A percentile compares a stretch with the other conserved stretches of the same genome.
These are phyloP conservation scores for Diaporthe sp. DNA, from an alignment of 2,329 filamentous ascomycete genomes.

Conservation along the genomic window DNA sequence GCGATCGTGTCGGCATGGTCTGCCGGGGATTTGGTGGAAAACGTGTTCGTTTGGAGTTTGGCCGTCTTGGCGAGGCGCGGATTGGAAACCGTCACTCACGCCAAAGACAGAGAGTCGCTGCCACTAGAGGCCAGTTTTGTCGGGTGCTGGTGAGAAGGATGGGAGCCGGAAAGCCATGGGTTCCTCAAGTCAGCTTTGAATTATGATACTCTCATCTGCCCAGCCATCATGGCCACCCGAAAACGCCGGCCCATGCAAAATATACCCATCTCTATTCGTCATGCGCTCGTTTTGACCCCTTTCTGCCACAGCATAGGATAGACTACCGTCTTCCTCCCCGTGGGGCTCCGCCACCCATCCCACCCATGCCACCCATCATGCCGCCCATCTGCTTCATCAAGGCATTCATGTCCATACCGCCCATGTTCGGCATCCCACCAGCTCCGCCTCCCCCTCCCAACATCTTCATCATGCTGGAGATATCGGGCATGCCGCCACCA, in stretches of 20 bases:
- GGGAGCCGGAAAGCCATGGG: background rate
- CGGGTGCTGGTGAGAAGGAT: too few relatives aligned
- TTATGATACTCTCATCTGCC: conserved; percentile 13
- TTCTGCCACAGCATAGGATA: background rate
- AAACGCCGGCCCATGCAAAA: conserved; percentile 23
- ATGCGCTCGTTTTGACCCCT: background rate
- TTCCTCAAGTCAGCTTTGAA: background rate
- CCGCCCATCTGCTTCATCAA: conserved; percentile 43
- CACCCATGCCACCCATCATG: conserved; percentile 45
- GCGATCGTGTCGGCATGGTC: background rate
- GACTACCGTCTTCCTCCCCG: conserved; percentile 37
- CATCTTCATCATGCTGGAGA: conserved; percentile 93
- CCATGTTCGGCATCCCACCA: conserved; percentile 78
- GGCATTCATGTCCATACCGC: conserved; percentile 57
- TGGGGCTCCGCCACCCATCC: background rate
- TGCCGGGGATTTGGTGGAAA: background rate
- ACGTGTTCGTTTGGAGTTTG: background rate
- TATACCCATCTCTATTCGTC: conserved; percentile 1
- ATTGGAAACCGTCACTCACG: too few relatives aligned
- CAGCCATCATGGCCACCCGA: background rate
- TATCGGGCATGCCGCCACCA: conserved; percentile 81
- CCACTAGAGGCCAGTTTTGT: background rate
- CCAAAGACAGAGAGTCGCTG: too few relatives aligned
- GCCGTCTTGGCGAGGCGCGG: background rate
- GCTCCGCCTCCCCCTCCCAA: conserved; percentile 80